A percentile compares a stretch with the other conserved stretches of the same genome.
These are phyloP conservation scores for Venturia aucupariae DNA, from an alignment of 2,329 filamentous ascomycete species.

Conservation along the genomic window DNA sequence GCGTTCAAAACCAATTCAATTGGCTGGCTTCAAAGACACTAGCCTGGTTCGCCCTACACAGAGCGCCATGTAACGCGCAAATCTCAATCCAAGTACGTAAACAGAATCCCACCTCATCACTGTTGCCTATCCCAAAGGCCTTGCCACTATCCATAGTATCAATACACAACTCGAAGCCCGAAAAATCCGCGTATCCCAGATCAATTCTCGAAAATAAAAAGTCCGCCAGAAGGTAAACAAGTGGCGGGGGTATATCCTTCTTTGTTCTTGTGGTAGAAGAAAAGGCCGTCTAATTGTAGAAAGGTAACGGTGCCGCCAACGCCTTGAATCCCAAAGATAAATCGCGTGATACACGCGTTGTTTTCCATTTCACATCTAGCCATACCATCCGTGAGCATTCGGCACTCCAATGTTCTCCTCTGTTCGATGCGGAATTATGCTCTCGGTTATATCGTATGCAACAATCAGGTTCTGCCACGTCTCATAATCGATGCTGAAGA, in stretches of 20 bases:
- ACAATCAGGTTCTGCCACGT: constrained; percentile 73
- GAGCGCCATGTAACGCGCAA: not conserved
- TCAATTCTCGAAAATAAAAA: not conserved
- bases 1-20: not conserved
- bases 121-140: not conserved
- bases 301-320: not conserved
- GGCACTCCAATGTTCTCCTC: constrained; percentile 5
- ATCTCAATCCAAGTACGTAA: not conserved
- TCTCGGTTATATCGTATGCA: constrained; percentile 64
- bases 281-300: not conserved
- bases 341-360: not conserved
- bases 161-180: not conserved
- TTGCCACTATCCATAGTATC: not conserved
- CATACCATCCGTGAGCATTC: constrained; percentile 12
- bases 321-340: not conserved
- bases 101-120: not conserved
- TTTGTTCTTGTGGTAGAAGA: not conserved
- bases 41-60: not conserved
- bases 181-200: not conserved
- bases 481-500: constrained; percentile 78
- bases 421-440: constrained; percentile 73
- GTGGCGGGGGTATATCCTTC: constrained; percentile 3
- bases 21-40: not conserved
- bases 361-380: not conserved
- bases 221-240: not conserved